Evolutionary conservation across 306 rosid genomes (phyloP).

Genomic region (Boehmeria nivea): DNA sequence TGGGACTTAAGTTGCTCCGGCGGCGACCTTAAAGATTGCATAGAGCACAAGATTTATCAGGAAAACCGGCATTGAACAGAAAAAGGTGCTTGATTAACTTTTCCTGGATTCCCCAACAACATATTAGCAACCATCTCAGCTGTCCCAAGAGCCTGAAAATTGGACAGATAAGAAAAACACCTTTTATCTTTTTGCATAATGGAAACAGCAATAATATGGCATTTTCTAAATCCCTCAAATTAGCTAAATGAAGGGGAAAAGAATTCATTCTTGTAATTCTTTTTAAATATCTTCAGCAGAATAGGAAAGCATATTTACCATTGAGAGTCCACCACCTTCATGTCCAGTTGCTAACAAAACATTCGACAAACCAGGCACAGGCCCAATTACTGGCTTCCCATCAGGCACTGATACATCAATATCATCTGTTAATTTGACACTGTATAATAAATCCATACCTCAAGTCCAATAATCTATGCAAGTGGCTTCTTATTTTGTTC

Average conservation of each 20-base stretch:
- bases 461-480: not conserved
- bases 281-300: slow-evolving; percentile 1
- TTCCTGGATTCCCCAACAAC: slow-evolving; percentile 56
- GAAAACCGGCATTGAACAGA: slow-evolving; percentile 34
- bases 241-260: no score
- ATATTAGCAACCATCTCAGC: slow-evolving; percentile 71
- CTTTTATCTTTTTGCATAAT: not conserved
- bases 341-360: slow-evolving; percentile 91
- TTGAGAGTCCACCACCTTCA: slow-evolving; percentile 81
- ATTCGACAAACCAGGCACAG: slow-evolving; percentile 69
- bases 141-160: slow-evolving; percentile 78
- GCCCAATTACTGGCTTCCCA: slow-evolving; percentile 87
- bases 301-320: slow-evolving; percentile 45
- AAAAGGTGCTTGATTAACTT: slow-evolving; percentile 45
- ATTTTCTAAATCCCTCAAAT: not conserved
- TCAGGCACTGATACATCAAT: slow-evolving; percentile 60
- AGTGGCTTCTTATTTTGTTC: slow-evolving; percentile 14
- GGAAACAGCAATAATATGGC: not conserved
- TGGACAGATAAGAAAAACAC: slow-evolving; percentile 17
- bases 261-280: no score
- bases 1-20: not conserved
- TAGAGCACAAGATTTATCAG: not conserved
- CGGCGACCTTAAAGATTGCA: not conserved
- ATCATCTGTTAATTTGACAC: slow-evolving; percentile 14
- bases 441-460: no score